These are phyloP conservation scores for Ploettnerulaceae sp. DNA, from an alignment of 2,329 filamentous ascomycete species.

Conservation along the genomic window DNA sequence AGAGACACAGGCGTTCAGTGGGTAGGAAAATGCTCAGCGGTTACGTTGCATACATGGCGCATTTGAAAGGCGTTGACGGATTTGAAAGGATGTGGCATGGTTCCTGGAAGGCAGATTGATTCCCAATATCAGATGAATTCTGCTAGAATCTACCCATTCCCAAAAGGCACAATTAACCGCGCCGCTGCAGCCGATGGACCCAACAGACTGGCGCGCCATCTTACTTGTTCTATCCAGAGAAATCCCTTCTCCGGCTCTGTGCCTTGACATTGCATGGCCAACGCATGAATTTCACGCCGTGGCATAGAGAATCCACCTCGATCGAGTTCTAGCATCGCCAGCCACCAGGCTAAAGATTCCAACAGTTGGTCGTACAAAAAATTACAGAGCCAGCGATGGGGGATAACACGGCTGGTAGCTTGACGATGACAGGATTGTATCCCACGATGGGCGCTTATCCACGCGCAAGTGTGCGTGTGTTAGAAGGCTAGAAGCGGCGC, in stretches of 20 bases:
- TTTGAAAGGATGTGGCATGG: background rate
- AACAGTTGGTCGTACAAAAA: conserved; percentile 9
- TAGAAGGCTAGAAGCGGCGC: conserved; percentile 23
- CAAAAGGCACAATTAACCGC: conserved; percentile 13
- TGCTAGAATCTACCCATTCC: conserved; percentile 7
- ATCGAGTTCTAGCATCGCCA: conserved; percentile 9
- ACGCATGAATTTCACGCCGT: conserved; percentile 14
- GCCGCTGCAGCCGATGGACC: conserved; percentile 15
- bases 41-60: conserved; percentile 25
- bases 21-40: conserved; percentile 8
- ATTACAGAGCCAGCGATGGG: background rate
- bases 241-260: conserved; percentile 12
- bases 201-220: conserved; percentile 13
- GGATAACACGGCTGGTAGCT: conserved; percentile 14
- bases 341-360: conserved; percentile 12
- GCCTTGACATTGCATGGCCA: conserved; percentile 20
- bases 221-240: conserved; percentile 10
- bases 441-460: conserved; percentile 25
- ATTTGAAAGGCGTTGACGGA: conserved; percentile 23
- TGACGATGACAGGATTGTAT: conserved; percentile 13
- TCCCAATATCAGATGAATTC: conserved; percentile 23
- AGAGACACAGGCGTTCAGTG: conserved; percentile 24
- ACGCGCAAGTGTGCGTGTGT: conserved; percentile 22
- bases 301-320: conserved; percentile 6
- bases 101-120: conserved; percentile 3